phyloP scores from a whole-genome alignment of 2,329 filamentous ascomycete species.

The Gremmenia infestans region DNA sequence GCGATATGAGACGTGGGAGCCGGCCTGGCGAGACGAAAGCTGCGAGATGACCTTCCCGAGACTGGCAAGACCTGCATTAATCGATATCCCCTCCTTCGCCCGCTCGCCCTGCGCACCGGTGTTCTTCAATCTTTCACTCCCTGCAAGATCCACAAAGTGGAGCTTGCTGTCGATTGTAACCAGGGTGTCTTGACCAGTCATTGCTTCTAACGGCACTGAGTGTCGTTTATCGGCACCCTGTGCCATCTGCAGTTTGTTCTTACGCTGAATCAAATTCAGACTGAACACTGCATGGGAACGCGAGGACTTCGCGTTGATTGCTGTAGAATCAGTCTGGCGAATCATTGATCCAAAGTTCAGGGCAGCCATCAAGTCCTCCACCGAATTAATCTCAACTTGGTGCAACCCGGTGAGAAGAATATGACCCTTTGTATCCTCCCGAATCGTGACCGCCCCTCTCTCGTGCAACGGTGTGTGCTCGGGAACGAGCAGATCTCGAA shows the following conservation, averaged over 20 bases:
- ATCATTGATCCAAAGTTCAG: constrained; percentile 91
- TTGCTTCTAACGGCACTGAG: constrained; percentile 78
- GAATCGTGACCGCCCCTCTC: constrained; percentile 77
- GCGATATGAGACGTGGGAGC: constrained; percentile 92
- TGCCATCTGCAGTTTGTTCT: constrained; percentile 49
- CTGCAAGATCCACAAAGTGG: constrained; percentile 96
- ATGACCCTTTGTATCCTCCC: constrained; percentile 90
- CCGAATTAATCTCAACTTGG: constrained; percentile 82
- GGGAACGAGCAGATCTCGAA: constrained; percentile 81
- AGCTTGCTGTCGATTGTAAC: constrained; percentile 96
- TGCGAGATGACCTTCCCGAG: constrained; percentile 98
- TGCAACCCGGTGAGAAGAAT: constrained; percentile 89
- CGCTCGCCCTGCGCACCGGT: constrained; percentile 92
- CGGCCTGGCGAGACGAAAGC: constrained; percentile 80
- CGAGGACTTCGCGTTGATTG: constrained; percentile 95
- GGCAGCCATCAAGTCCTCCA: constrained; percentile 84
- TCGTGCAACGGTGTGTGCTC: constrained; percentile 67
- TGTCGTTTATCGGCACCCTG: constrained; percentile 72
- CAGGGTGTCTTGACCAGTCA: constrained; percentile 63
- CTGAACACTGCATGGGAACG: constrained; percentile 97
- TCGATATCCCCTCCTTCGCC: constrained; percentile 94
- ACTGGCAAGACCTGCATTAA: constrained; percentile 92
- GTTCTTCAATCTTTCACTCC: constrained; percentile 95
- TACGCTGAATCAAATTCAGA: constrained; percentile 85
- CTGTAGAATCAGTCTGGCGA: constrained; percentile 93